A percentile compares a stretch with the other conserved stretches of the same genome.
phyloP scores from a whole-genome alignment of 2,329 filamentous ascomycete genomes.

The Achaetomium macrosporum region DNA sequence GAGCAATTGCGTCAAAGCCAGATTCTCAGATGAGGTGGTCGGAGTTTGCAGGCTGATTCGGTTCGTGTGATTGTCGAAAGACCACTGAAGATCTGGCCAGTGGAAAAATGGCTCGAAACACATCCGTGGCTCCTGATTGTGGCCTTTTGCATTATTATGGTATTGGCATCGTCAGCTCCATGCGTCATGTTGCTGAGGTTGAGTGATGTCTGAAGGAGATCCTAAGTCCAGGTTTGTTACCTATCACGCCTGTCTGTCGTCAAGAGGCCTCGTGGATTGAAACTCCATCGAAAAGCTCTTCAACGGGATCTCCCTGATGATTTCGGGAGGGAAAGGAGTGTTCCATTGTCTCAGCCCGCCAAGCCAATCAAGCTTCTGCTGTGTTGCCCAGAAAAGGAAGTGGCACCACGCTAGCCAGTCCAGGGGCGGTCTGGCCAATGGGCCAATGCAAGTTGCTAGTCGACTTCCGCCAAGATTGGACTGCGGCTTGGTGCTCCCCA shows the following conservation, averaged over 20 bases:
- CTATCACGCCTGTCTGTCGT: not conserved
- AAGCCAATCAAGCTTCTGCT: slow-evolving; percentile 17
- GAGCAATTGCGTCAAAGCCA: too few relatives aligned
- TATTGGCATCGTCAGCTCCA: not conserved
- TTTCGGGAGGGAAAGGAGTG: not conserved
- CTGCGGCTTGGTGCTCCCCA: not conserved
- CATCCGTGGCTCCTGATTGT: not conserved
- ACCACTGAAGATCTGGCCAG: not conserved
- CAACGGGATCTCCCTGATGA: not conserved
- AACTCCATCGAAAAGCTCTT: not conserved
- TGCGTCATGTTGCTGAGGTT: not conserved
- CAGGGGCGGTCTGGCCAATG: not conserved
- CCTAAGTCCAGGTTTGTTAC: not conserved
- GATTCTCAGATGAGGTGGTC: too few relatives aligned
- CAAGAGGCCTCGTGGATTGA: not conserved
- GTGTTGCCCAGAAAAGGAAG: slow-evolving; percentile 16
- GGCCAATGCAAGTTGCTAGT: not conserved
- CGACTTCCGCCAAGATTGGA: not conserved
- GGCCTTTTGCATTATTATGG: not conserved
- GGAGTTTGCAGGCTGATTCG: not conserved
- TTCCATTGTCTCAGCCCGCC: not conserved
- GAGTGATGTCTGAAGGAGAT: not conserved
- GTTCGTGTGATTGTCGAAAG: slow-evolving; percentile 10
- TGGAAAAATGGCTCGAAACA: not conserved
- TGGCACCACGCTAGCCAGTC: slow-evolving; percentile 8